A percentile compares a stretch with the other conserved stretches of the same genome.
Conservation (phyloP, 2,329 filamentous ascomycete genomes). For the Pleoardoris graminearum region DNA sequence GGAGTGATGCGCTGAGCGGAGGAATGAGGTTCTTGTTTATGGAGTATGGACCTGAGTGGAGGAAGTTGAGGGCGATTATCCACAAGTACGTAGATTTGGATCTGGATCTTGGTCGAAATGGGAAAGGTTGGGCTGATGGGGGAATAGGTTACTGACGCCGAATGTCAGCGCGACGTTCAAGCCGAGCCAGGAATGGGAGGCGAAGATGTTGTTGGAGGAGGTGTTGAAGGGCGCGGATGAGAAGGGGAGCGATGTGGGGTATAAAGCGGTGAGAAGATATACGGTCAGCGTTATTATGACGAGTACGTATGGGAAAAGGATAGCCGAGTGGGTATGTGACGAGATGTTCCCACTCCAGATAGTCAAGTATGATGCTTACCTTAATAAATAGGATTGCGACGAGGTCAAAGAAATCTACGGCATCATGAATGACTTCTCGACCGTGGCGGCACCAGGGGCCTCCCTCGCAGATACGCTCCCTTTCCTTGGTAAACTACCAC, state of each 20-base stretch:
- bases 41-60: slow-evolving; percentile 49
- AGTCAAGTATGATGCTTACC: too few species aligned
- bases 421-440: slow-evolving; percentile 43
- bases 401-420: slow-evolving; percentile 39
- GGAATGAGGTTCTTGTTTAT: slow-evolving; percentile 49
- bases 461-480: slow-evolving; percentile 40
- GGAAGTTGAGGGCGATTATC: slow-evolving; percentile 45
- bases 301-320: slow-evolving; percentile 40
- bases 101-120: too few species aligned
- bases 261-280: slow-evolving; percentile 36
- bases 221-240: slow-evolving; percentile 38
- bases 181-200: slow-evolving; percentile 52
- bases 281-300: slow-evolving; percentile 44
- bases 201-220: slow-evolving; percentile 51
- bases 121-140: background rate
- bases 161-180: slow-evolving; percentile 46
- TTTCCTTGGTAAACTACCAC: slow-evolving; percentile 32
- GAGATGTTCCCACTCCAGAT: too few species aligned
- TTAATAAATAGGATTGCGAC: slow-evolving; percentile 32
- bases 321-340: slow-evolving; percentile 39
- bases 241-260: slow-evolving; percentile 23
- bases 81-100: slow-evolving; percentile 31
- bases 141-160: slow-evolving; percentile 37
- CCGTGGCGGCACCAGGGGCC: slow-evolving; percentile 30
- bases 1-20: slow-evolving; percentile 45